These are phyloP conservation scores for Asterella californica DNA, from an alignment of 225 moss, liverwort and hornwort species.

Conservation along the genomic window DNA sequence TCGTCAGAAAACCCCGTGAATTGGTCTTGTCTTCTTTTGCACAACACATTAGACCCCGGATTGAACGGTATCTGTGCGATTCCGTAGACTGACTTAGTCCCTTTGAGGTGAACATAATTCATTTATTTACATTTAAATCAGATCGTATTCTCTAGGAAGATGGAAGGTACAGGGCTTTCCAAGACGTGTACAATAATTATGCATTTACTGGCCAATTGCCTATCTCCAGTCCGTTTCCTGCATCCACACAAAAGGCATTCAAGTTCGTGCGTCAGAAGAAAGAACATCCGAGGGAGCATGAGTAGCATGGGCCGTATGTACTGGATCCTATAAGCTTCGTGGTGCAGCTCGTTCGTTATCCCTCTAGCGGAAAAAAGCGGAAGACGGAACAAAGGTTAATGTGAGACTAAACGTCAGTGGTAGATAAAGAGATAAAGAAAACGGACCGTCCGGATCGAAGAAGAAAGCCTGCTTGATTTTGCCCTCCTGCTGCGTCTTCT, in stretches of 20 bases:
- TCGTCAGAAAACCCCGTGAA: too few relatives aligned
- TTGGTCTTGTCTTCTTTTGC: too few relatives aligned
- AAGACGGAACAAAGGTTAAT: background rate
- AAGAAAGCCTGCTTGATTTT: constrained; percentile 83
- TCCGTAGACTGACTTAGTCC: too few relatives aligned
- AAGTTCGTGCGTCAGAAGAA: background rate
- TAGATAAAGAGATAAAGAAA: background rate
- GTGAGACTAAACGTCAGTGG: background rate
- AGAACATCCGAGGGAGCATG: background rate
- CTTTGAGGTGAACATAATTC: too few relatives aligned
- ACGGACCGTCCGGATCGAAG: constrained; percentile 88
- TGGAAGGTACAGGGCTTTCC: too few relatives aligned
- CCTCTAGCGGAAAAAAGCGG: background rate
- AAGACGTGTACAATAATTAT: background rate
- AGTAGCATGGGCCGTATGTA: background rate
- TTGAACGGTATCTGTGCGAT: too few relatives aligned
- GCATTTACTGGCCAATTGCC: constrained; percentile 11
- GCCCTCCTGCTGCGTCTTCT: constrained; percentile 85
- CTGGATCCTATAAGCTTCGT: background rate
- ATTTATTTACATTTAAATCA: too few relatives aligned
- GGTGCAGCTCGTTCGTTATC: background rate
- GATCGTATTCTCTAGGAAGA: too few relatives aligned
- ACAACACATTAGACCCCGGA: too few relatives aligned
- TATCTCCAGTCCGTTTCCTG: constrained; percentile 23
- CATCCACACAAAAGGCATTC: background rate